Evolutionary conservation across 1,284 basidiomycete species (phyloP).

Genomic region (Waitea zeae): DNA sequence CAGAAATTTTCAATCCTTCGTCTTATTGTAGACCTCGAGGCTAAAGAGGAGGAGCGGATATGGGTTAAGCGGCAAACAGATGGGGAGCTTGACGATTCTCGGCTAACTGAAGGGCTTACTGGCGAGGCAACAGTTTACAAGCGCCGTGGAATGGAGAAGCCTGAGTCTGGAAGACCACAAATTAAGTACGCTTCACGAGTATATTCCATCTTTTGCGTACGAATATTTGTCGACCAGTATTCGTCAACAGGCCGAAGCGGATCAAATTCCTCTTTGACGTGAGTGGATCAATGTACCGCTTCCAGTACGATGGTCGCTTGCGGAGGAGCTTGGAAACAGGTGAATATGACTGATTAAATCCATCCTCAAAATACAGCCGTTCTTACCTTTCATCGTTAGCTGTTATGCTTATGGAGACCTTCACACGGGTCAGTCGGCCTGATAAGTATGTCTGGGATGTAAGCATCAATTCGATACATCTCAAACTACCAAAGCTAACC

Average conservation of each 20-base stretch:
- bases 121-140: conserved; percentile 55
- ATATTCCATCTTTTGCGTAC: too few relatives aligned
- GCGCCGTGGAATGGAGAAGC: conserved; percentile 47
- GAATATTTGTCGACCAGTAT: neutral
- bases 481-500: conserved; percentile 2
- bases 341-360: conserved; percentile 9
- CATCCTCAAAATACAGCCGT: neutral
- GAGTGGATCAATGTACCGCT: conserved; percentile 59
- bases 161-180: conserved; percentile 46
- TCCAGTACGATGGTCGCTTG: conserved; percentile 50
- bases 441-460: conserved; percentile 62
- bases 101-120: conserved; percentile 47
- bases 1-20: neutral
- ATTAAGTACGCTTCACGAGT: conserved; percentile 27
- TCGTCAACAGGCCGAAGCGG: conserved; percentile 31
- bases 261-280: conserved; percentile 54
- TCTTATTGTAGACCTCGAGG: conserved; percentile 29
- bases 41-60: conserved; percentile 48
- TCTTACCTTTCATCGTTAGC: too few relatives aligned
- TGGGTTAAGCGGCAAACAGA: conserved; percentile 56
- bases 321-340: conserved; percentile 47
- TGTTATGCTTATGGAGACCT: conserved; percentile 56
- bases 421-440: conserved; percentile 38
- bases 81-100: conserved; percentile 46
- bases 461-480: conserved; percentile 13